Percentiles rank a stretch among this genome's conserved stretches.
Conservation (phyloP, 2,329 filamentous ascomycete genomes). For the Colletotrichum spaethianum region DNA sequence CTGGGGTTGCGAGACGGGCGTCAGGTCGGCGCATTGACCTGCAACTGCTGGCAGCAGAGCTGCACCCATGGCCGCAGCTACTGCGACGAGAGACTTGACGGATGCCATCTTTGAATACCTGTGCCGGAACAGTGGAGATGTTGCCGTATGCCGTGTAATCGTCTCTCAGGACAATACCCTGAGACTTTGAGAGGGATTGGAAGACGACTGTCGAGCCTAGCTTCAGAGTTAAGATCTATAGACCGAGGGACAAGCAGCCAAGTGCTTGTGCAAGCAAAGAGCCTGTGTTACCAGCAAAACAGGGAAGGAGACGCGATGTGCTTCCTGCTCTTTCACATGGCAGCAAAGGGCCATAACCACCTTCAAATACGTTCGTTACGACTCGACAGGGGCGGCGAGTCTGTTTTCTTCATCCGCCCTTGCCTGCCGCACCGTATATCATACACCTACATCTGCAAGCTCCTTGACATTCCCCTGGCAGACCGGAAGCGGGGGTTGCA, state of each 20-base stretch:
- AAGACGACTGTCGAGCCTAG: not conserved
- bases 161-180: not conserved
- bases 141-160: not conserved
- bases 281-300: not conserved
- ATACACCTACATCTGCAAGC: not conserved
- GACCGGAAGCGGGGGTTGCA: constrained; percentile 26
- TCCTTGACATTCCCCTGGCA: constrained; percentile 9
- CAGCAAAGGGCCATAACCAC: not conserved
- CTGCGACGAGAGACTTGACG: constrained; percentile 13
- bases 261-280: not conserved
- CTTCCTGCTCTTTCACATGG: not conserved
- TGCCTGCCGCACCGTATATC: constrained; percentile 6
- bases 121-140: not conserved
- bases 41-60: constrained; percentile 19
- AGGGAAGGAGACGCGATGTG: not conserved
- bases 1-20: constrained; percentile 34
- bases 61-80: constrained; percentile 4
- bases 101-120: constrained; percentile 20
- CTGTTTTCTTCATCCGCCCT: not conserved
- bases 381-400: not conserved
- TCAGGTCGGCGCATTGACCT: constrained; percentile 35
- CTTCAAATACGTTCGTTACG: not conserved
- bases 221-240: not conserved
- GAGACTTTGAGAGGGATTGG: not conserved
- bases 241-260: not conserved